Conservation (phyloP, 1,139 yeast genomes). For the Pichia kudriavzevii region DNA sequence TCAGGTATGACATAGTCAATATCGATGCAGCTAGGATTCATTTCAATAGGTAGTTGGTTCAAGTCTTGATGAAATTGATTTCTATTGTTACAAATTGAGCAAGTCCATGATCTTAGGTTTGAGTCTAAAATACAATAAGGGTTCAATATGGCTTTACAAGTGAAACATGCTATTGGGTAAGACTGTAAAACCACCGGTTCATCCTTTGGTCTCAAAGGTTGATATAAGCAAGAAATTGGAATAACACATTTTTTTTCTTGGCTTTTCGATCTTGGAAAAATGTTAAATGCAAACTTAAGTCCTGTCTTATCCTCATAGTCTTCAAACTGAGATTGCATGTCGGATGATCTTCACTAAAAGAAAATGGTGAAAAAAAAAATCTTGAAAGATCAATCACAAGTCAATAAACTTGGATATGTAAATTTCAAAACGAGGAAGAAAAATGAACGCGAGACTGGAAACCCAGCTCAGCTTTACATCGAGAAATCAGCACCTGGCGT, state of each 20-base stretch:
- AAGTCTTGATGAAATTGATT: constrained; percentile 38
- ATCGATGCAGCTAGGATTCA: constrained; percentile 40
- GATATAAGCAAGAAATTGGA: constrained; percentile 59
- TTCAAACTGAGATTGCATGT: constrained; percentile 54
- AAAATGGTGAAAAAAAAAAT: not conserved
- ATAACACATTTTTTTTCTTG: constrained; percentile 53
- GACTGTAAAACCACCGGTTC: constrained; percentile 34
- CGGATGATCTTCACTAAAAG: not conserved
- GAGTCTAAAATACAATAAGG: constrained; percentile 44
- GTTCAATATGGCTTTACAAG: constrained; percentile 53
- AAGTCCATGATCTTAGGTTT: constrained; percentile 48
- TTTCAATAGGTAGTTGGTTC: constrained; percentile 29
- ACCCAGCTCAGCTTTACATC: no score
- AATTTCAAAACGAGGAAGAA: no score
- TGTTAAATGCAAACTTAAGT: constrained; percentile 85
- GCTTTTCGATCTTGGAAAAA: constrained; percentile 54
- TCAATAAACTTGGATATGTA: no score
- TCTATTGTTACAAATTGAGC: constrained; percentile 52
- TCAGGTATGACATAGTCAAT: constrained; percentile 54
- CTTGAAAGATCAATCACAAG: no score
- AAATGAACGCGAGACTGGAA: no score
- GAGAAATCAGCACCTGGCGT: no score
- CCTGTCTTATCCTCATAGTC: constrained; percentile 84
- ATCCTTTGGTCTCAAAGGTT: constrained; percentile 54
- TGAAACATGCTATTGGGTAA: constrained; percentile 47